phyloP scores from a whole-genome alignment of 2,329 filamentous ascomycete species.

The Blastomyces emzantsi region DNA sequence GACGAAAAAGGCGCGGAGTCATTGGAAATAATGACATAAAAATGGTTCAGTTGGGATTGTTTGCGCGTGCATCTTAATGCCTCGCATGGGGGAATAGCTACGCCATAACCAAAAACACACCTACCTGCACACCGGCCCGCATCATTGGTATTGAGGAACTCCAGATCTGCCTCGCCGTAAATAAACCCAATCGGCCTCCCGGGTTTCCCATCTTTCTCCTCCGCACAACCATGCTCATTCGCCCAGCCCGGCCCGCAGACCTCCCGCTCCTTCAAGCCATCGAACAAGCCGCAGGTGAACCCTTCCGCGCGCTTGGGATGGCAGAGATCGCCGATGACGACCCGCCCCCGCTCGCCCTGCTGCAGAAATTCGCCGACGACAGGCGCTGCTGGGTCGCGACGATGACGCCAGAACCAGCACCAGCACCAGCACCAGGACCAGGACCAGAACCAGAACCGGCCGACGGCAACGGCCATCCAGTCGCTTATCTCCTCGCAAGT shows the following conservation, averaged over 20 bases:
- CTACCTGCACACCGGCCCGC: no score
- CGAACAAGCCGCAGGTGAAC: not conserved
- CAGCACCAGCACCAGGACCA: not conserved
- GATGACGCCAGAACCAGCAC: no score
- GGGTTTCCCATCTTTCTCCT: not conserved
- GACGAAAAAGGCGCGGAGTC: no score
- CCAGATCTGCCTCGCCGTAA: no score
- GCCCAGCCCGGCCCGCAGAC: not conserved
- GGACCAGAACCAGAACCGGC: not conserved
- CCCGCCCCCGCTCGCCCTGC: not conserved
- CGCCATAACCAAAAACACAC: no score
- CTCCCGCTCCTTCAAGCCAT: conserved; percentile 1
- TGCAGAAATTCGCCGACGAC: not conserved
- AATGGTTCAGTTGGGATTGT: no score
- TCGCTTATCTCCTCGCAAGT: not conserved
- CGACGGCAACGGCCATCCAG: not conserved
- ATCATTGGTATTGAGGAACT: no score
- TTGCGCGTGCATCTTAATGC: no score
- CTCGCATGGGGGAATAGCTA: no score
- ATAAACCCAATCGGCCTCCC: no score
- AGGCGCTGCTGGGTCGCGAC: not conserved
- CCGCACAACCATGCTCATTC: not conserved
- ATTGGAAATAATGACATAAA: no score
- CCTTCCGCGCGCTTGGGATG: not conserved
- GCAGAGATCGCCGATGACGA: not conserved